Conservation (phyloP, 2,329 filamentous ascomycete species). For the Beauveria sp. region DNA sequence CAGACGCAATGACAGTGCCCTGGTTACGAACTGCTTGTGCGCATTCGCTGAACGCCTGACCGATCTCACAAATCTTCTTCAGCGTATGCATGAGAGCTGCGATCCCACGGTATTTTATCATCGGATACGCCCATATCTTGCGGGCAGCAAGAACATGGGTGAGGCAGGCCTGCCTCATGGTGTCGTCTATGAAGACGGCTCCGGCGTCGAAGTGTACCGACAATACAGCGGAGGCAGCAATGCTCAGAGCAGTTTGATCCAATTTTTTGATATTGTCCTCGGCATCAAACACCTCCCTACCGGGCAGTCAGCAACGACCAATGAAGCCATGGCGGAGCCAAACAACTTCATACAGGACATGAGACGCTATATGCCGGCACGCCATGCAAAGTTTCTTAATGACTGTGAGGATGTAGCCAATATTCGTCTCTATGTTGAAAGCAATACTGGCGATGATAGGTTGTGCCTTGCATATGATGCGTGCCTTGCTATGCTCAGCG, state of each 20-base stretch:
- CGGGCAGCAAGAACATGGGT: constrained; percentile 95
- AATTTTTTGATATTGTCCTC: constrained; percentile 92
- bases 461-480: constrained; percentile 82
- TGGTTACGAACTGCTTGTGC: constrained; percentile 69
- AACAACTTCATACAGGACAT: constrained; percentile 97
- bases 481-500: constrained; percentile 63
- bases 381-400: constrained; percentile 80
- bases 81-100: constrained; percentile 91
- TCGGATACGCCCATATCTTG: constrained; percentile 90
- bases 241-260: constrained; percentile 91
- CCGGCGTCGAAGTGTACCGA: constrained; percentile 59
- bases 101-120: constrained; percentile 94
- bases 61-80: constrained; percentile 69
- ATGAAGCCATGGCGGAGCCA: constrained; percentile 39
- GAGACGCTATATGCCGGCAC: constrained; percentile 93
- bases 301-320: constrained; percentile 49
- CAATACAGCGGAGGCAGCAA: constrained; percentile 94
- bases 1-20: constrained; percentile 58
- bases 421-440: constrained; percentile 74
- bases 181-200: constrained; percentile 78
- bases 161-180: constrained; percentile 86
- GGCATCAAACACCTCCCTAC: constrained; percentile 88
- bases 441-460: constrained; percentile 50
- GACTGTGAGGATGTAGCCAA: constrained; percentile 76
- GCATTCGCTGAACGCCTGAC: constrained; percentile 82